phyloP scores from a whole-genome alignment of 768 basidiomycete species.

The Ramaria sp. region DNA sequence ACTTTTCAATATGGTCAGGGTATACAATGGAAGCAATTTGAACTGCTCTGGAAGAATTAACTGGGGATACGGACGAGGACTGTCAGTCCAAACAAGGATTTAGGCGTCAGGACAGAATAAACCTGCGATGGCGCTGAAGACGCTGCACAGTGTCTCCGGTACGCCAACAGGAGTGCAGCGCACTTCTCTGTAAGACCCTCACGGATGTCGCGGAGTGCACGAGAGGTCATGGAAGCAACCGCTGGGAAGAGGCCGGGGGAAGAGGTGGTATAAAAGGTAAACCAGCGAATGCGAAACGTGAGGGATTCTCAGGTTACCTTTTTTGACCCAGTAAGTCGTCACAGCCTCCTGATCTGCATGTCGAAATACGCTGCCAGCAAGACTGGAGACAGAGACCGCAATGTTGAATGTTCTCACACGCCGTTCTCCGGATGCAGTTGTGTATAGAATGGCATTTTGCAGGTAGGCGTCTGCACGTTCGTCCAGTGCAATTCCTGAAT shows the following conservation, averaged over 20 bases:
- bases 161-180: conserved; percentile 71
- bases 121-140: conserved; percentile 68
- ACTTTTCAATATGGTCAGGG: conserved; percentile 72
- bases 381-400: conserved; percentile 65
- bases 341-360: conserved; percentile 86
- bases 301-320: conserved; percentile 40
- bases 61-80: conserved; percentile 29
- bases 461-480: conserved; percentile 65
- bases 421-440: conserved; percentile 63
- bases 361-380: conserved; percentile 89
- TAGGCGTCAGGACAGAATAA: neutral
- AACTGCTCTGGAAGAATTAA: conserved; percentile 92
- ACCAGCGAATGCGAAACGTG: neutral
- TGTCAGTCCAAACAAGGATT: neutral
- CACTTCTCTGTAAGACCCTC: conserved; percentile 81
- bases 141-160: conserved; percentile 81
- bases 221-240: conserved; percentile 47
- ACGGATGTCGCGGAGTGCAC: conserved; percentile 63
- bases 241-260: conserved; percentile 39
- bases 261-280: neutral
- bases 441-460: conserved; percentile 85
- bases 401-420: conserved; percentile 81
- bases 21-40: conserved; percentile 73
- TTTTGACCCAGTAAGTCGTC: conserved; percentile 61
- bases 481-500: conserved; percentile 51